Evolutionary conservation across 1,284 basidiomycete genomes (phyloP), one percentile per base, ranked within the genome.

Genomic region (Malassezia japonica): DNA sequence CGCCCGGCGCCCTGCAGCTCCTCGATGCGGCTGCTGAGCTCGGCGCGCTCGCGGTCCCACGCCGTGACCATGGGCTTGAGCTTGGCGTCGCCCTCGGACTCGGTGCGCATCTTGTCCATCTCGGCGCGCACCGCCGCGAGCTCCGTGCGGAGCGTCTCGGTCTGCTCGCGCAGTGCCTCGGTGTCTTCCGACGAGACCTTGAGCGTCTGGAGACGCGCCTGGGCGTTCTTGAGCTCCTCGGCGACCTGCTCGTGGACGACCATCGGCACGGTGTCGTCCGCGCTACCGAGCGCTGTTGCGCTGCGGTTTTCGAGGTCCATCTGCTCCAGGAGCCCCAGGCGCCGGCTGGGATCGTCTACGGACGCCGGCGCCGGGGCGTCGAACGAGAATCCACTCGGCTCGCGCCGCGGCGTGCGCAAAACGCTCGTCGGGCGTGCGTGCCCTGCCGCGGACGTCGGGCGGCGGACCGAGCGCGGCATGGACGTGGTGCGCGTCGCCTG

Each of bases 1-100:
- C 87, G 85, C 20, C 89, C 88, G 20, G 87, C 87, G 55, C 79
- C 78, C 43, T 86, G 79, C 34, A 92, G 78, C 65, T 87, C 84
- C 48, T 88, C 84, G 2, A 91, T 81, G 61, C 87, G 84, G 28
- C 40, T 50, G 10, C 50, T 39, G 27, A 64, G 46, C 16, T 55
- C 61, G 12, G 45, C 49, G 8, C 65, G 53, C 27, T 65, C 64
- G 13, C 52, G 44, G 34, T 72, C 63, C 18, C 63, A 57, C 7
- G 64, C 57, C 1, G 59, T 48, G 33, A 67, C 66, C 38, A 72
- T 59, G 23, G 63, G 55, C 32, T 57, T 55, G 3, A 69, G 18
- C 46, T 58, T 59, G 20, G 48, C 49, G 20, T 47, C 42, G 12
- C 52, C 21, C 2, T 13, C 32, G 4, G 32, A 13, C 15, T 8